Evolutionary conservation across 495 filamentous ascomycete genomes (phyloP).

Genomic region (Cercophora sp.): DNA sequence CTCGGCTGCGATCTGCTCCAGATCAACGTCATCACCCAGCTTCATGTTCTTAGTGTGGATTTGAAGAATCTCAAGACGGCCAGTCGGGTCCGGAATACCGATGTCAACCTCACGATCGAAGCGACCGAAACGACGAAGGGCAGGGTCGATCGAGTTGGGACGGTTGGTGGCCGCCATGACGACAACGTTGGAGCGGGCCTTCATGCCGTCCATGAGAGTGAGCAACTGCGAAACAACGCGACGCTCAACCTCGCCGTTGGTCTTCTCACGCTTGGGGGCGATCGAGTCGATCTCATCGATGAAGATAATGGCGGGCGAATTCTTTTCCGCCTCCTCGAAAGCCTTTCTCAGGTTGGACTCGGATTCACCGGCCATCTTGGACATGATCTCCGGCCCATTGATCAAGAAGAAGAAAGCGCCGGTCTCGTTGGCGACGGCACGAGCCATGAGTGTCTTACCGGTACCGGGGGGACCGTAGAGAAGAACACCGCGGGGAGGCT

Average conservation of each 20-base stretch:
- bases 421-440: conserved; percentile 97
- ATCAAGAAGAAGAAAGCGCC: conserved; percentile 99
- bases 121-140: conserved; percentile 93
- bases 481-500: conserved; percentile 96
- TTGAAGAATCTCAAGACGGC: conserved; percentile 95
- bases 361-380: conserved; percentile 98
- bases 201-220: conserved; percentile 99
- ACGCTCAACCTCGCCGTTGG: conserved; percentile 97
- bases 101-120: conserved; percentile 99
- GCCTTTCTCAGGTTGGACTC: conserved; percentile 97
- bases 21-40: conserved; percentile 91
- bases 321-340: conserved; percentile 99
- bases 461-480: conserved; percentile 98
- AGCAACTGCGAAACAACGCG: conserved; percentile 97
- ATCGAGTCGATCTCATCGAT: conserved; percentile 99
- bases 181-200: conserved; percentile 94
- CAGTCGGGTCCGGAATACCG: conserved; percentile 95
- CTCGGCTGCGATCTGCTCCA: conserved; percentile 94
- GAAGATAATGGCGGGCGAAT: conserved; percentile 98
- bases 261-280: conserved; percentile 99
- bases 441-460: conserved; percentile 98
- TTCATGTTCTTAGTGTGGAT: conserved; percentile 99
- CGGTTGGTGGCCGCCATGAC: conserved; percentile 98
- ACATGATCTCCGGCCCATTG: conserved; percentile 99
- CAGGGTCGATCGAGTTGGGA: conserved; percentile 96